Conservation (phyloP, 495 filamentous ascomycete species). For the Sordaria brevicollis region DNA sequence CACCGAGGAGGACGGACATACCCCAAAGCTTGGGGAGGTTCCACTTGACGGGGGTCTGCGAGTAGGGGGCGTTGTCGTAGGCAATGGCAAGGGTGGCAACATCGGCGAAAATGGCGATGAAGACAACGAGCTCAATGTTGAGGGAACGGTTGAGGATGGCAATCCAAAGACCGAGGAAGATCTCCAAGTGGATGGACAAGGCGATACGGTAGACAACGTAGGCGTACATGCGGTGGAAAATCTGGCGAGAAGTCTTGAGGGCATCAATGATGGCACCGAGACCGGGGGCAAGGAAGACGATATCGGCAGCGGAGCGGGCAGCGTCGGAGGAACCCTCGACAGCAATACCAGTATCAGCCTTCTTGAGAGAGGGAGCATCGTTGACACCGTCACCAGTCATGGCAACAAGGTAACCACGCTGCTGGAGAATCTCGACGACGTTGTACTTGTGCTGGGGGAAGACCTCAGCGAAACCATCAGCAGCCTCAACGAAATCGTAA, state of each 20-base stretch:
- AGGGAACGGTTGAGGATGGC: conserved; percentile 72
- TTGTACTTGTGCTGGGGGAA: conserved; percentile 98
- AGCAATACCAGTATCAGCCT: conserved; percentile 89
- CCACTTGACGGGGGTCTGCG: conserved; percentile 83
- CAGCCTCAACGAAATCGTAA: conserved; percentile 89
- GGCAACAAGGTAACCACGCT: conserved; percentile 90
- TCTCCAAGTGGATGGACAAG: conserved; percentile 78
- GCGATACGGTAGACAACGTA: conserved; percentile 96
- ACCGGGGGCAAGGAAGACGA: conserved; percentile 85
- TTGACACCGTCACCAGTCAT: conserved; percentile 99
- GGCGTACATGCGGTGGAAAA: conserved; percentile 95
- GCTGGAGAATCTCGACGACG: conserved; percentile 92
- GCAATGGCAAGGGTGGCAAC: conserved; percentile 88
- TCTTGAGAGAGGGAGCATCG: conserved; percentile 92
- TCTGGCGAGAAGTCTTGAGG: conserved; percentile 87
- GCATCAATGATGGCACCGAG: conserved; percentile 88
- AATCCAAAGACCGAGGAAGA: conserved; percentile 88
- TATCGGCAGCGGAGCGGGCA: conserved; percentile 85
- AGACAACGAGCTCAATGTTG: conserved; percentile 78
- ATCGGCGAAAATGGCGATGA: conserved; percentile 91
- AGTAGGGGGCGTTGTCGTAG: conserved; percentile 87
- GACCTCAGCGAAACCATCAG: conserved; percentile 91
- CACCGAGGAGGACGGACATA: conserved; percentile 72
- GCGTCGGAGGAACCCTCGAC: conserved; percentile 91
- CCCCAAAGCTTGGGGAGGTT: conserved; percentile 89